phyloP scores from a whole-genome alignment of 108 stramenopile species.

The Nitzschia inconspicua region DNA sequence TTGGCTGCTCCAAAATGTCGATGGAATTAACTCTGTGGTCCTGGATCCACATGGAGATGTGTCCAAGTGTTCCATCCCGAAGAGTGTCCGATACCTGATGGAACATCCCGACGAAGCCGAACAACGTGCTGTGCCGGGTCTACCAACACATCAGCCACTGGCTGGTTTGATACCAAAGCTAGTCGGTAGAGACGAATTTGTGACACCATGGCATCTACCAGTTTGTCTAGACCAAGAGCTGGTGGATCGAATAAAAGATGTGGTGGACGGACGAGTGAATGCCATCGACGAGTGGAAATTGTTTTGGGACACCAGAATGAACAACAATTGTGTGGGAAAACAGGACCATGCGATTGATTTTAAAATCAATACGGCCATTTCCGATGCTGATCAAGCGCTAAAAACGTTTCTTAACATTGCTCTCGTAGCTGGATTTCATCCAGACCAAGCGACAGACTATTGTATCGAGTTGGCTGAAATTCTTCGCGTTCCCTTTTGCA shows the following conservation, averaged over 20 bases:
- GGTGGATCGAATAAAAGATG: slow-evolving; percentile 32
- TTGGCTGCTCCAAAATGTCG: slow-evolving; percentile 58
- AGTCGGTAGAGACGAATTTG: slow-evolving; percentile 21
- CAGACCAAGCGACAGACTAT: slow-evolving; percentile 85
- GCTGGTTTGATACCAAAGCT: slow-evolving; percentile 45
- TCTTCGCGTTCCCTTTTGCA: slow-evolving; percentile 56
- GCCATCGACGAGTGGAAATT: slow-evolving; percentile 27
- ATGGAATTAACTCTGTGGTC: slow-evolving; percentile 56
- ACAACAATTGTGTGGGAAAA: neutral
- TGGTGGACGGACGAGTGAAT: neutral
- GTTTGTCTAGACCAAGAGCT: slow-evolving; percentile 47
- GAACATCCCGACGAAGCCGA: slow-evolving; percentile 54
- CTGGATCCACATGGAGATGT: slow-evolving; percentile 65
- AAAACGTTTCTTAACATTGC: slow-evolving; percentile 5
- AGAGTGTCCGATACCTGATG: slow-evolving; percentile 45
- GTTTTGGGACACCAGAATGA: slow-evolving; percentile 21
- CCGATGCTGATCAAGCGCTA: neutral
- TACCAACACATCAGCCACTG: slow-evolving; percentile 61
- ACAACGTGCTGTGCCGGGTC: slow-evolving; percentile 41
- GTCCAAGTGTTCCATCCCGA: slow-evolving; percentile 41
- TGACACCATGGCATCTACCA: slow-evolving; percentile 40
- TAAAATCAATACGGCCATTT: neutral
- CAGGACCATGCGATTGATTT: neutral
- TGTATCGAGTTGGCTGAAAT: slow-evolving; percentile 62
- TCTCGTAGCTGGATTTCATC: slow-evolving; percentile 84